These are phyloP conservation scores for Ascoidea asiatica DNA, from an alignment of 805 yeast species.

Conservation along the genomic window DNA sequence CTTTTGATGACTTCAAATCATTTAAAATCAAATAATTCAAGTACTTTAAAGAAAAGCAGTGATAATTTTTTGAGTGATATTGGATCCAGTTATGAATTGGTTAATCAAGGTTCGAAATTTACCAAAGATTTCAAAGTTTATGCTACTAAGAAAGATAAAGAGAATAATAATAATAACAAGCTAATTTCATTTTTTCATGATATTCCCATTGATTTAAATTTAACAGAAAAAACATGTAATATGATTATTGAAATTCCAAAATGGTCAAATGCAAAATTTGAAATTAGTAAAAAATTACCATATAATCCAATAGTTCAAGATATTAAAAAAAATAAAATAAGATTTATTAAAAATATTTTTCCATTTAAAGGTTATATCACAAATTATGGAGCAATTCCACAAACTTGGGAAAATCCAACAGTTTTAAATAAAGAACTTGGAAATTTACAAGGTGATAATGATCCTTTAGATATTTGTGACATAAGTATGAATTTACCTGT, in stretches of 20 bases:
- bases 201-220: constrained; percentile 40
- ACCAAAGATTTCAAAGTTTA: constrained; percentile 18
- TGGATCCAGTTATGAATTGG: neutral
- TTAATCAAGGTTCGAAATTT: constrained; percentile 14
- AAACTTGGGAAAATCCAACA: constrained; percentile 84
- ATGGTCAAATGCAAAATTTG: constrained; percentile 78
- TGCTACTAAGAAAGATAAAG: constrained; percentile 6
- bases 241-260: constrained; percentile 72
- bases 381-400: constrained; percentile 83
- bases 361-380: constrained; percentile 79
- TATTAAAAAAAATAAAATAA: constrained; percentile 54
- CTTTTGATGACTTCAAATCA: neutral
- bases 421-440: constrained; percentile 27
- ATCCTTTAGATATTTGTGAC: constrained; percentile 90
- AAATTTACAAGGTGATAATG: constrained; percentile 69
- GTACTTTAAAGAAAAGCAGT: no score
- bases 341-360: constrained; percentile 68
- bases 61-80: no score
- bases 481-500: constrained; percentile 40
- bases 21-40: no score
- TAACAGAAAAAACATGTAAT: constrained; percentile 29
- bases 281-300: constrained; percentile 40
- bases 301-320: constrained; percentile 79
- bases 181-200: constrained; percentile 62
- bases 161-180: constrained; percentile 23